Evolutionary conservation across 805 yeast genomes (phyloP), one percentile per base, ranked within the genome.

Genomic region (Monosporozyma siamensis): DNA sequence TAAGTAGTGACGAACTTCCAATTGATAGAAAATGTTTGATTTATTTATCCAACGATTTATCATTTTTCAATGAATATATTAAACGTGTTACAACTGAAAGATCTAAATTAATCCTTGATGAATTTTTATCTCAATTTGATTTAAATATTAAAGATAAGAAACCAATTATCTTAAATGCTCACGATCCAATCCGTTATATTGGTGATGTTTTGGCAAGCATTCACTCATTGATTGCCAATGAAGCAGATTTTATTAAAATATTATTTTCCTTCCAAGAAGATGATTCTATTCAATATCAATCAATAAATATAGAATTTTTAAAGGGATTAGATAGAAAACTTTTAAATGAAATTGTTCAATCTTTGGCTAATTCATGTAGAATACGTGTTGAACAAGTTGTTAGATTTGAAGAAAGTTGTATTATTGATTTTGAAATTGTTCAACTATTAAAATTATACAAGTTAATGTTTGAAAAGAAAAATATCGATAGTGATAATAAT

Each of bases 131-230:
- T 21, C 88, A 80, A 53, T 65, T 78, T 32, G 68, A 64, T 50
- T 49, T 58, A 6, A 38, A 60, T 17, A 23, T 25, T 3, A 36
- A 24, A 24, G 45, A 44, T 25, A 38, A 39, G 11, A 63, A 65
- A 43, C 83, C 88, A 1, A 68, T 86, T 18, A 71, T 77, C 24
- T 63, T 81, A 35, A 74, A 81, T 7, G 80, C 84, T 0, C 82
- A 82, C 58, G 95, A 90, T 57, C 84, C 96, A 1, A 68, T 79
- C 21, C 69, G 95, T 43, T 89, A 80, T 49, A 68, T 86, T 14
- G 95, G 97, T 21, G 96, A 88, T 57, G 71, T 92, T 25, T 65
- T 92, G 30, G 97, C 97, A 0, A 84, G 83, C 67, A 72, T 88
- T 2, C 97, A 92, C 57, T 76, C 89, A 1, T 72, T 85, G 4